These are phyloP conservation scores for Pythium rishiriense DNA, from an alignment of 352 stramenopile genomes.

Conservation along the genomic window DNA sequence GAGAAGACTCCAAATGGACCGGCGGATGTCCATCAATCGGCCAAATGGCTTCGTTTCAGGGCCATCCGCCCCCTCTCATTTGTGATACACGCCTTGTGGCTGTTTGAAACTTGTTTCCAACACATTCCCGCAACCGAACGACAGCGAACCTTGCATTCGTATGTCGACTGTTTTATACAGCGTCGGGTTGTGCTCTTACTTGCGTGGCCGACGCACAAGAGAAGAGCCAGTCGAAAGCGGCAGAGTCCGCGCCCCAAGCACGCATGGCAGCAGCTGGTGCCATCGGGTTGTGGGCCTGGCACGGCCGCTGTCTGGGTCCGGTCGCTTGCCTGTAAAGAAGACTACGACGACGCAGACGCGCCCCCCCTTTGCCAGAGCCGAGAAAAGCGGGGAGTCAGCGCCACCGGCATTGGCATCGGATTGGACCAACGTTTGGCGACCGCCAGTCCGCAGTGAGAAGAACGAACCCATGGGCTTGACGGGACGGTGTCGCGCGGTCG, in stretches of 20 bases:
- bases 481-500: constrained; percentile 11
- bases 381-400: constrained; percentile 9
- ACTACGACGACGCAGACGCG: not conserved
- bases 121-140: not conserved
- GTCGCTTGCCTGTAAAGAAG: not conserved
- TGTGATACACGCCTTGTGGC: no score
- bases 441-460: not conserved
- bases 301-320: constrained; percentile 1
- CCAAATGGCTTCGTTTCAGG: no score
- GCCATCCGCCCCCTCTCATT: no score
- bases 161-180: not conserved
- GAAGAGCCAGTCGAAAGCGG: not conserved
- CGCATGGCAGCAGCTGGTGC: constrained; percentile 19
- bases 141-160: not conserved
- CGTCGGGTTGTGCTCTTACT: not conserved
- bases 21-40: not conserved
- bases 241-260: constrained; percentile 1
- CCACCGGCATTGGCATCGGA: constrained; percentile 1
- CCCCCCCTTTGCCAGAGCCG: not conserved
- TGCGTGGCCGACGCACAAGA: constrained; percentile 7
- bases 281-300: constrained; percentile 21
- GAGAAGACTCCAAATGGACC: no score
- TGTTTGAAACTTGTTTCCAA: constrained; percentile 7
- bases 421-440: not conserved
- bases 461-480: constrained; percentile 5